Conservation (phyloP, 208 protist genomes). For the Crithidia brevicula region DNA sequence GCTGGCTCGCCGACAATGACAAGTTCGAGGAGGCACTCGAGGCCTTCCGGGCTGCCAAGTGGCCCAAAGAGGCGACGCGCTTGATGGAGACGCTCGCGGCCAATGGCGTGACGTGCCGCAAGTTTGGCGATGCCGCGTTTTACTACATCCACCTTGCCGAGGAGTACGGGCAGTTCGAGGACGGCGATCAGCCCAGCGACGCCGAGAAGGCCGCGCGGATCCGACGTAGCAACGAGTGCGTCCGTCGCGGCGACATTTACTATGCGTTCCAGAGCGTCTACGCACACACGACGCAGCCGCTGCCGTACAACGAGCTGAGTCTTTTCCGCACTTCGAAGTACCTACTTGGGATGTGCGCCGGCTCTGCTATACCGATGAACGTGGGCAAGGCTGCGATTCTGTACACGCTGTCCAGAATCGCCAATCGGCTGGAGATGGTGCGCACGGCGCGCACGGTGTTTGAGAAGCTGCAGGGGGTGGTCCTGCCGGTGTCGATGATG, state of each 20-base stretch:
- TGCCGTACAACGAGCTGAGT: slow-evolving; percentile 82
- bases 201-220: slow-evolving; percentile 70
- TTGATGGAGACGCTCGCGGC: slow-evolving; percentile 93
- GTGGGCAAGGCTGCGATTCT: slow-evolving; percentile 90
- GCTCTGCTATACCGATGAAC: slow-evolving; percentile 78
- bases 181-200: slow-evolving; percentile 58
- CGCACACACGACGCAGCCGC: slow-evolving; percentile 88
- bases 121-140: slow-evolving; percentile 91
- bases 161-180: slow-evolving; percentile 80
- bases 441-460: slow-evolving; percentile 88
- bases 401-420: slow-evolving; percentile 86
- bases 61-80: slow-evolving; percentile 87
- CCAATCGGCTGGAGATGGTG: slow-evolving; percentile 87
- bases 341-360: slow-evolving; percentile 72
- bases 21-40: slow-evolving; percentile 96
- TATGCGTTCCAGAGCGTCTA: slow-evolving; percentile 92
- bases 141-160: slow-evolving; percentile 91
- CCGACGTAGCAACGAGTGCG: slow-evolving; percentile 76
- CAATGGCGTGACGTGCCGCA: slow-evolving; percentile 93
- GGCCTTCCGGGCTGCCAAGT: slow-evolving; percentile 91
- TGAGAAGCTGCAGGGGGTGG: slow-evolving; percentile 89
- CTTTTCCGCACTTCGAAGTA: slow-evolving; percentile 91
- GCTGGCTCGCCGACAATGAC: slow-evolving; percentile 95
- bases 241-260: slow-evolving; percentile 91
- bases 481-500: slow-evolving; percentile 81